phyloP scores from a whole-genome alignment of 257 asterid species.

The Buddleja alternifolia region DNA sequence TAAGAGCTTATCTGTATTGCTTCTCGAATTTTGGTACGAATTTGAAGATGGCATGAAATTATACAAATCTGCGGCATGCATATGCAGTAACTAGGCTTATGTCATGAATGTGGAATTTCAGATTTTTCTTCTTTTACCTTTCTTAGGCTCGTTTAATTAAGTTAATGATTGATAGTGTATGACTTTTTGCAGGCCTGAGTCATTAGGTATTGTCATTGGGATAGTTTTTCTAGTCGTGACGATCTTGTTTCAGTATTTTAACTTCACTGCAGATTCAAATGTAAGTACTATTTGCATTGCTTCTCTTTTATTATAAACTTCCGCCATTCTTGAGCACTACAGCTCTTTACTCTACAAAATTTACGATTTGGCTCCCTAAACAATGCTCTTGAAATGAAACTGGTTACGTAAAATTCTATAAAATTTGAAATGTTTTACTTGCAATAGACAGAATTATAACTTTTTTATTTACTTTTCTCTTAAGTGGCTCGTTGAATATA shows the following conservation, averaged over 20 bases:
- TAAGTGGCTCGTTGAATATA: slow-evolving; percentile 99
- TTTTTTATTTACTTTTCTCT: not conserved
- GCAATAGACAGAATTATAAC: slow-evolving; percentile 18
- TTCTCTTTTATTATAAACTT: slow-evolving; percentile 6
- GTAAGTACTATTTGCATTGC: slow-evolving; percentile 36
- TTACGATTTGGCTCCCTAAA: not conserved
- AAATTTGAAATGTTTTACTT: too few species aligned
- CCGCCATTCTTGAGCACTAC: not conserved
- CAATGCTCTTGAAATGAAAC: not conserved
- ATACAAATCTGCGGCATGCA: not conserved
- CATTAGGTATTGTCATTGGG: slow-evolving; percentile 87
- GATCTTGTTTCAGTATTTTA: slow-evolving; percentile 74
- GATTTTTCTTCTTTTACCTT: not conserved
- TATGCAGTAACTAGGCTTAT: not conserved
- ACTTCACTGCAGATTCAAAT: slow-evolving; percentile 64
- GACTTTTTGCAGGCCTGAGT: slow-evolving; percentile 78
- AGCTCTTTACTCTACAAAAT: slow-evolving; percentile 1
- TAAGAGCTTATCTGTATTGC: too few species aligned
- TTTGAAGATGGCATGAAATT: not conserved
- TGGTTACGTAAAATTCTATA: not conserved
- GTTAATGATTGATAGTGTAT: slow-evolving; percentile 34
- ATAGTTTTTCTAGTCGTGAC: slow-evolving; percentile 76
- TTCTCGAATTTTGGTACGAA: too few species aligned
- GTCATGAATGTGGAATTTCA: not conserved
- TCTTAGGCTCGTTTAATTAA: not conserved